These are phyloP conservation scores for Boletellus deceptivus DNA, from an alignment of 1,284 basidiomycete genomes.

Conservation along the genomic window DNA sequence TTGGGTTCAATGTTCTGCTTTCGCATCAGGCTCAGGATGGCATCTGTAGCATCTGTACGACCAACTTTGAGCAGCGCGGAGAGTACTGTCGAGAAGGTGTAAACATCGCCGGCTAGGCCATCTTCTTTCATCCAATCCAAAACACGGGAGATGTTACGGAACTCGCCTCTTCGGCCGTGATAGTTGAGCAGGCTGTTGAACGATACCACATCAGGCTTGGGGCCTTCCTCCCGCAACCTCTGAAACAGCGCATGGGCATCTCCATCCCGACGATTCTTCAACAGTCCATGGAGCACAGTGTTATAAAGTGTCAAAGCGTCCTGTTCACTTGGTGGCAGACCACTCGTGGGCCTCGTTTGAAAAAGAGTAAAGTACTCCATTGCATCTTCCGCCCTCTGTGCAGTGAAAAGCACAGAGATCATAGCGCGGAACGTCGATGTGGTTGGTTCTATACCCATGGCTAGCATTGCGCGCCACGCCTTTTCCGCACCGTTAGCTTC, in stretches of 20 bases:
- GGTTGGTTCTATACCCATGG: conserved; percentile 51
- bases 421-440: conserved; percentile 59
- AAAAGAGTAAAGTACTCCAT: conserved; percentile 48
- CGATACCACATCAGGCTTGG: conserved; percentile 66
- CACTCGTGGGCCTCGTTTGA: conserved; percentile 31
- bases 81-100: conserved; percentile 80
- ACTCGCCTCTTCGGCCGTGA: conserved; percentile 58
- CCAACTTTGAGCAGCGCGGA: conserved; percentile 67
- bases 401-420: conserved; percentile 54
- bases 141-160: conserved; percentile 53
- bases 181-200: conserved; percentile 77
- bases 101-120: conserved; percentile 65
- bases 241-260: conserved; percentile 50
- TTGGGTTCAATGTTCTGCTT: conserved; percentile 72
- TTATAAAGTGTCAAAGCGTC: conserved; percentile 55
- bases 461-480: conserved; percentile 61
- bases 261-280: conserved; percentile 40
- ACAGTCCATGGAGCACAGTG: conserved; percentile 60
- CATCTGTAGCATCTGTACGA: conserved; percentile 61
- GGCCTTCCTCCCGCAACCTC: conserved; percentile 49
- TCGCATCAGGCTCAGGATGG: conserved; percentile 67
- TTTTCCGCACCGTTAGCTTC: conserved; percentile 46
- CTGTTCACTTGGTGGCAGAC: conserved; percentile 13
- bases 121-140: conserved; percentile 55
- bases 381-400: conserved; percentile 39